Evolutionary conservation across 1,139 yeast species (phyloP), one percentile per base, ranked within the genome.

Genomic region (Blastobotrys aristatus): DNA sequence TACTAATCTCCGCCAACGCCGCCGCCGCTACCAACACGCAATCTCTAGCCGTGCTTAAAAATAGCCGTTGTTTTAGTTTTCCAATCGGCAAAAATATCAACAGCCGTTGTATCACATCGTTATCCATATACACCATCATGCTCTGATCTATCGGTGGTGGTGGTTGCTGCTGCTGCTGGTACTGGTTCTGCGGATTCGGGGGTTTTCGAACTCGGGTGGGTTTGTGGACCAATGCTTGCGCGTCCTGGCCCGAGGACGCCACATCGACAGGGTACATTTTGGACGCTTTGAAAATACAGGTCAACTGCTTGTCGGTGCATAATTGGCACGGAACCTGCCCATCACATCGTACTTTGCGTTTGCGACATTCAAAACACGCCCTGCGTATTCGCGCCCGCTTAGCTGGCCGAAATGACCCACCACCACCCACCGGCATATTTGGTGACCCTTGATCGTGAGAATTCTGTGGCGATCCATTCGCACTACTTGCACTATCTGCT

Each of bases 181-280:
- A 2, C 20, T 4, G 21, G 20, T 16, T n/a, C n/a, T n/a, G n/a
- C n/a, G n/a, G n/a, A n/a, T n/a, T n/a, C n/a, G n/a, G n/a, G n/a
- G n/a, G n/a, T 6, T 24, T 8, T 30, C 26, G n/a, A 13, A 29
- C 20, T 17, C 37, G 20, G 26, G 24, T 24, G 8, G 16, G 18
- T 42, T 42, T 42, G n/a, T 35, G 39, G 3, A 18, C 18, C 13
- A 42, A 26, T 3, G 40, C 40, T 20, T 42, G 46, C 7, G 46
- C 37, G 40, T 42, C 46, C 22, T 42, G 14, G 3, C 36, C 46
- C 3, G 46, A 31, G 7, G 14, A 13, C 14, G 16, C 34, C 14
- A 42, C 31, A 17, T 42, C 40, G 13, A 14, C 14, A 11, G 46
- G 46, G 20, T 42, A 42, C 46, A 42, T 42, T 27, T 42, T 42